Conservation (phyloP, 2,329 filamentous ascomycete species). For the Stagonosporopsis chrysanthemi region DNA sequence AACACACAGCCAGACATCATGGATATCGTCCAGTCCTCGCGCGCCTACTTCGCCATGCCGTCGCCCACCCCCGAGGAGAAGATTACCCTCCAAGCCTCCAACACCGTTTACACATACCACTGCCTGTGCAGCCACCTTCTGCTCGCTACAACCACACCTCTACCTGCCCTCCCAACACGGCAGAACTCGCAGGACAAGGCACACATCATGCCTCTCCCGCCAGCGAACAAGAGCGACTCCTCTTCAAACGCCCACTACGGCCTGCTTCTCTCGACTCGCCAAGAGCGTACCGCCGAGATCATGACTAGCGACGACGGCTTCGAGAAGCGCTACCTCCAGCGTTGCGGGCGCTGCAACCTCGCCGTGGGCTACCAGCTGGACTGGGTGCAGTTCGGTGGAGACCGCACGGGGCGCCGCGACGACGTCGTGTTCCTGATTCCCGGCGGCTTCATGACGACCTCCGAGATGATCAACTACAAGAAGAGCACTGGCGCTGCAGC, state of each 20-base stretch:
- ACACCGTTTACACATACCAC: slow-evolving; percentile 62
- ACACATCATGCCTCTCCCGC: slow-evolving; percentile 64
- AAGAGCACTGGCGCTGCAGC: slow-evolving; percentile 22
- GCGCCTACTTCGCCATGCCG: slow-evolving; percentile 44
- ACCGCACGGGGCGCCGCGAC: slow-evolving; percentile 47
- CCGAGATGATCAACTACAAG: slow-evolving; percentile 59
- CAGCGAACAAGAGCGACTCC: slow-evolving; percentile 27
- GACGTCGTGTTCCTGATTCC: slow-evolving; percentile 68
- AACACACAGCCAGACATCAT: slow-evolving; percentile 25
- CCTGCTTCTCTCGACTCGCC: slow-evolving; percentile 58
- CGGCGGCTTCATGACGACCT: slow-evolving; percentile 65
- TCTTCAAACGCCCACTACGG: slow-evolving; percentile 52
- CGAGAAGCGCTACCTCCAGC: slow-evolving; percentile 67
- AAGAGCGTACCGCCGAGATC: slow-evolving; percentile 59
- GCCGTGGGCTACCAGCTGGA: slow-evolving; percentile 70
- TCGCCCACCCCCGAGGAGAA: slow-evolving; percentile 41
- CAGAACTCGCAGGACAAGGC: slow-evolving; percentile 59
- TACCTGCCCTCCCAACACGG: slow-evolving; percentile 63
- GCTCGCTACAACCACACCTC: slow-evolving; percentile 64
- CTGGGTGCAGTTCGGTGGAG: slow-evolving; percentile 55
- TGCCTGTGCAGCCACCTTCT: slow-evolving; percentile 73
- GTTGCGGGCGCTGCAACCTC: slow-evolving; percentile 68
- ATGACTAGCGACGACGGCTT: slow-evolving; percentile 68
- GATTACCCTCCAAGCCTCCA: slow-evolving; percentile 44
- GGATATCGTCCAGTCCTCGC: slow-evolving; percentile 43